Evolutionary conservation across 257 asterid genomes (phyloP), one percentile per base, ranked within the genome.

Genomic region (Marsdenia floribunda): DNA sequence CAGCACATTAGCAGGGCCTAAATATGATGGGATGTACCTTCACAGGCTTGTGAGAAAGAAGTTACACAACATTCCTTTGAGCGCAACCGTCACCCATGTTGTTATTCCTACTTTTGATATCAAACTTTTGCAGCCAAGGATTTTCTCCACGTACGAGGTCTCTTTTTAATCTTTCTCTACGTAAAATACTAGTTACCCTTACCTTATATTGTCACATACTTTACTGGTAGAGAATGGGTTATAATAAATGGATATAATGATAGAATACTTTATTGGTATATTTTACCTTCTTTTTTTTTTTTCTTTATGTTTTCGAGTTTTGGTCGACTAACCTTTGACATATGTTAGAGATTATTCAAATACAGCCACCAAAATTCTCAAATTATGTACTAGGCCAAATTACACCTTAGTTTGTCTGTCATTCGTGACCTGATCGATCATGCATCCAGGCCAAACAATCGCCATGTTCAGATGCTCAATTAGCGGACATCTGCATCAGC

Each of bases 401-500:
- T 47, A 29, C 52, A 7, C 12, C 9, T 7, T 11, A 47, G 12
- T 4, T 47, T 47, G 52, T 47, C 52, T 8, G 6, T 46, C 11
- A 14, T 50, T 50, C 15, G 3, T 50, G 16, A 50, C 54, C 6
- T 52, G n/a, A 15, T 40, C 11, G 42, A 38, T 15, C 19, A 66
- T 44, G n/a, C 22, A 44, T 8, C 10, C 49, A 90, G 91, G 91
- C 86, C 3, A 83, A 24, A 52, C 78, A 78, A 74, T 54, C 77
- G 4, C 73, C 87, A 7, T 29, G 82, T 35, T 42, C 85, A 42
- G 83, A 90, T 81, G 93, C 93, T 6, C 81, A 80, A 37, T 78
- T 90, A 50, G 77, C 90, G 0, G 96, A 90, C 77, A 85, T 88
- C 35, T 88, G 93, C 83, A 86, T 88, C 0, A 77, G 93, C 3